A percentile compares a stretch with the other conserved stretches of the same genome.
phyloP scores from a whole-genome alignment of 2,329 filamentous ascomycete genomes.

The Neospermospora avenae region DNA sequence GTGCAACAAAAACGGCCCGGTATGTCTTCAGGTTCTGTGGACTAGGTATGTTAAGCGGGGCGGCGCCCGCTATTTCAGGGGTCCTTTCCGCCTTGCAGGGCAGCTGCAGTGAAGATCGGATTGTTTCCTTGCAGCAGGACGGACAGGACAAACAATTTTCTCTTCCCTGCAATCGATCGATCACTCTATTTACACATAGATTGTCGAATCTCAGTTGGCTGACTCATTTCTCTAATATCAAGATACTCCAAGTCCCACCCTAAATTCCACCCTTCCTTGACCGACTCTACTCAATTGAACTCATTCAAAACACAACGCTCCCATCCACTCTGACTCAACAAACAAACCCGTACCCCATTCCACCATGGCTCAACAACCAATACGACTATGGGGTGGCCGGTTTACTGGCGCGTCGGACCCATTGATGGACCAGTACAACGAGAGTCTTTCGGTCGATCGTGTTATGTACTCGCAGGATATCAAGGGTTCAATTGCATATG shows the following conservation, averaged over 20 bases:
- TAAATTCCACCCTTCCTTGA: no score
- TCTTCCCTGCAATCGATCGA: neutral
- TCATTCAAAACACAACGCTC: neutral
- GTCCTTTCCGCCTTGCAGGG: neutral
- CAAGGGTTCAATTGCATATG: conserved; percentile 2
- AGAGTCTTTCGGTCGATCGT: conserved; percentile 72
- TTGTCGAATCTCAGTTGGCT: no score
- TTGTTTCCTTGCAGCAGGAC: neutral
- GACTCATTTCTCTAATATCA: no score
- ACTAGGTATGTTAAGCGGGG: no score
- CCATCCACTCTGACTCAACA: neutral
- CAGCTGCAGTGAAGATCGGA: neutral
- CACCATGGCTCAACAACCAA: conserved; percentile 15
- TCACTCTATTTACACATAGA: neutral
- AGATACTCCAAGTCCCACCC: no score
- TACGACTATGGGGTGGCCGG: conserved; percentile 14
- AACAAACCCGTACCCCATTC: neutral
- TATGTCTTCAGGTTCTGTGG: no score
- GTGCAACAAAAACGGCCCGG: no score
- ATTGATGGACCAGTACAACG: conserved; percentile 81
- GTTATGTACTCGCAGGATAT: conserved; percentile 45
- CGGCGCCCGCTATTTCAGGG: neutral
- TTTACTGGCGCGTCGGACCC: conserved; percentile 70
- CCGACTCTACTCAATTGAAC: neutral
- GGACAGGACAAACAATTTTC: neutral